Evolutionary conservation across 2,329 filamentous ascomycete species (phyloP).

Genomic region (Colletotrichum chlorophyti): DNA sequence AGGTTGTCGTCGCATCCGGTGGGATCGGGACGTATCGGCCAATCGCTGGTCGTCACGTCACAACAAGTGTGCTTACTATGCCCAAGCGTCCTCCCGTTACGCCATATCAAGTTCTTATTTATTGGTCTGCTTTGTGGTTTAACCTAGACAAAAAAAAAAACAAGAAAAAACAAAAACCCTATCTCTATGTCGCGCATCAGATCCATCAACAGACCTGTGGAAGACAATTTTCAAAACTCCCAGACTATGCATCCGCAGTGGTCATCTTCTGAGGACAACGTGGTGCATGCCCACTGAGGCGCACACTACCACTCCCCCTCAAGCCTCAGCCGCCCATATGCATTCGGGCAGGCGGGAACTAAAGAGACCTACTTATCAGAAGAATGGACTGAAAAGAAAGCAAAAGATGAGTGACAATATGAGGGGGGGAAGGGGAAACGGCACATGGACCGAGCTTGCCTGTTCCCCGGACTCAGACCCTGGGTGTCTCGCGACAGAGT

Average conservation of each 20-base stretch:
- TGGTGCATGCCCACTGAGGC: no score
- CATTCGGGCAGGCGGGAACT: no score
- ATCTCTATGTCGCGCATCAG: no score
- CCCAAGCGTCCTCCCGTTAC: background rate
- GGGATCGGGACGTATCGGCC: constrained; percentile 2
- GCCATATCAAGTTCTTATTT: background rate
- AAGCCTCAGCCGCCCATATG: no score
- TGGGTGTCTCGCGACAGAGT: constrained; percentile 1
- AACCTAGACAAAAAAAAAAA: no score
- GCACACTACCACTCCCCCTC: no score
- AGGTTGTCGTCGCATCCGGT: constrained; percentile 19
- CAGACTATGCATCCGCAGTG: no score
- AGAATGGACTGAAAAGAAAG: background rate
- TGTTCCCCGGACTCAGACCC: background rate
- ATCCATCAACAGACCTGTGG: no score
- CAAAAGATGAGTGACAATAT: background rate
- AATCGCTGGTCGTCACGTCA: constrained; percentile 13
- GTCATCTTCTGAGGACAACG: no score
- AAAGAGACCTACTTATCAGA: no score
- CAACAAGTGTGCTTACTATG: background rate
- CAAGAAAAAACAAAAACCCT: no score
- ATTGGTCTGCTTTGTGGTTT: background rate
- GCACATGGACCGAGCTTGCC: background rate
- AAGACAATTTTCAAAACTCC: no score
- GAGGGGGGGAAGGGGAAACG: background rate